These are phyloP conservation scores for Coffea eugenioides DNA, from an alignment of 257 asterid genomes.

Conservation along the genomic window DNA sequence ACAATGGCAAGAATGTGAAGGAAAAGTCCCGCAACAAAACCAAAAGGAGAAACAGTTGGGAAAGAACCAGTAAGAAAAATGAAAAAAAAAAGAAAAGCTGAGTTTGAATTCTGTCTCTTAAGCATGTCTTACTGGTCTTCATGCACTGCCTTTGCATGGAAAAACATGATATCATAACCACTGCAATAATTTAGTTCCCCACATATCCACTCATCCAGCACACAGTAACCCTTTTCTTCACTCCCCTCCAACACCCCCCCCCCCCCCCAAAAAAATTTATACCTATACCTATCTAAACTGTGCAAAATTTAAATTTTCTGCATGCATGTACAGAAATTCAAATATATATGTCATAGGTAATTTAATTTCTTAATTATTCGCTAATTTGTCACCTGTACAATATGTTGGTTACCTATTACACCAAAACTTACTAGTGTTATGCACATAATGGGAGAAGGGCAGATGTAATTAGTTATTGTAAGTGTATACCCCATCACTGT, in stretches of 20 bases:
- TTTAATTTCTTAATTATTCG: no score
- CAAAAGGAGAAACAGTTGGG: background rate
- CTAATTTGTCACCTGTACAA: background rate
- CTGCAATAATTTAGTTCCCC: constrained; percentile 76
- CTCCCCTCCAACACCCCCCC: background rate
- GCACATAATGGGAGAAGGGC: no score
- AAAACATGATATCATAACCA: constrained; percentile 48
- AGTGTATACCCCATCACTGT: no score
- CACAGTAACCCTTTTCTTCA: no score
- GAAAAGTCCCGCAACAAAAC: constrained; percentile 37
- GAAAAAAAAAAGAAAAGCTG: constrained; percentile 23
- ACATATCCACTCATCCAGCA: constrained; percentile 16
- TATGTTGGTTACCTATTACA: background rate
- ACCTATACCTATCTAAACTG: constrained; percentile 3
- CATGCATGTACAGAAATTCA: no score
- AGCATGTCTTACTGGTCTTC: constrained; percentile 29
- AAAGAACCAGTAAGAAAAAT: background rate
- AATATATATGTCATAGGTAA: no score
- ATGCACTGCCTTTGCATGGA: constrained; percentile 28
- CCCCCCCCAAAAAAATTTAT: background rate
- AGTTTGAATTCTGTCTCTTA: constrained; percentile 58
- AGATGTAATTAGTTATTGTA: no score
- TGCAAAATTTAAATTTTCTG: background rate
- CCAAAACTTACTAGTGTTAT: background rate
- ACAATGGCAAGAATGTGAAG: constrained; percentile 36